Conservation (phyloP, 371 early-diverging fungal genomes). For the Dipsacomyces acuminosporus region DNA sequence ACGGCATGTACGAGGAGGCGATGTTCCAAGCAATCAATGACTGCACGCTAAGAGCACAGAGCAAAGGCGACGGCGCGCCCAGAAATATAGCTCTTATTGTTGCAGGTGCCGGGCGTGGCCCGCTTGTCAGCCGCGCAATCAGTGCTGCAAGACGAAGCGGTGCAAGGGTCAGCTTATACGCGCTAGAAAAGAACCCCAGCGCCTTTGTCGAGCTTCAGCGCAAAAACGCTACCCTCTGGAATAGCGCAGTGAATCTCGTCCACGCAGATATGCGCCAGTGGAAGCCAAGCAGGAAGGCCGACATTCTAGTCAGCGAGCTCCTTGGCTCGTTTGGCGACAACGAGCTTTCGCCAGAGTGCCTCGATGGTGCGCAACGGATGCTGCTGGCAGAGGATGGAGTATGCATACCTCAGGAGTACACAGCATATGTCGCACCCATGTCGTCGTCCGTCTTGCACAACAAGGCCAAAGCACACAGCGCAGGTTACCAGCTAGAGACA, state of each 20-base stretch:
- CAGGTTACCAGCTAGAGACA: conserved; percentile 63
- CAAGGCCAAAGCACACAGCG: conserved; percentile 16
- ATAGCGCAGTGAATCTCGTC: conserved; percentile 70
- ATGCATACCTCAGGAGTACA: conserved; percentile 81
- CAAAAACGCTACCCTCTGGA: conserved; percentile 73
- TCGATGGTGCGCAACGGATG: conserved; percentile 85
- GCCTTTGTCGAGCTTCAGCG: conserved; percentile 82
- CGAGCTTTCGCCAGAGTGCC: conserved; percentile 94
- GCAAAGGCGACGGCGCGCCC: no score
- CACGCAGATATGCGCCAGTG: conserved; percentile 89
- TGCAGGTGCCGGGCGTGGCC: conserved; percentile 67
- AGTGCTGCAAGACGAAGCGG: conserved; percentile 66
- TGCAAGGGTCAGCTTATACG: conserved; percentile 65
- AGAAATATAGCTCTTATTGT: conserved; percentile 79
- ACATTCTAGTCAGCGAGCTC: conserved; percentile 87
- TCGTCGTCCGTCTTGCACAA: conserved; percentile 75
- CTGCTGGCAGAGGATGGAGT: conserved; percentile 78
- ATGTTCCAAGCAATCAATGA: conserved; percentile 60
- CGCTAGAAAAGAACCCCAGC: conserved; percentile 93
- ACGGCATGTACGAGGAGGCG: conserved; percentile 79
- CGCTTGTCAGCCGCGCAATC: conserved; percentile 80
- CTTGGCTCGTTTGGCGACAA: conserved; percentile 96
- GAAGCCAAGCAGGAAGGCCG: conserved; percentile 73
- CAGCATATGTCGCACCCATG: conserved; percentile 77
- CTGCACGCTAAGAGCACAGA: conserved; percentile 44